Evolutionary conservation across 2,329 filamentous ascomycete genomes (phyloP).

Genomic region (Alternaria angustiovoidea): DNA sequence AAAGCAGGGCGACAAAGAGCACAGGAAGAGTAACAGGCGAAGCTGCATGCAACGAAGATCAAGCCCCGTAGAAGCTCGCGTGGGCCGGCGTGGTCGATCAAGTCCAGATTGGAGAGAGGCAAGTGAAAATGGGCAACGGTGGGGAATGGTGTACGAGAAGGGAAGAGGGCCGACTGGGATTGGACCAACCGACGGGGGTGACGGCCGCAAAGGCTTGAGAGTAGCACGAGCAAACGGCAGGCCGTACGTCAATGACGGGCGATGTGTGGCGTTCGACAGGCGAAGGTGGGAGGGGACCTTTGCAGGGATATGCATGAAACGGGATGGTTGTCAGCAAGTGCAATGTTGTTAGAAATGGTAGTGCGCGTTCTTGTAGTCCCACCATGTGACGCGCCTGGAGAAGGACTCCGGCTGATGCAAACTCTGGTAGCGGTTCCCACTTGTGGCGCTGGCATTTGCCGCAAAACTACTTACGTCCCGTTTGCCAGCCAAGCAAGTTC

Average conservation of each 20-base stretch:
- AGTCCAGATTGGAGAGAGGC: conserved; percentile 39
- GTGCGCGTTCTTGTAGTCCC: conserved; percentile 42
- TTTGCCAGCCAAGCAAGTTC: conserved; percentile 39
- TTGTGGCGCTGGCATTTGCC: conserved; percentile 46
- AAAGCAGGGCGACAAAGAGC: conserved; percentile 43
- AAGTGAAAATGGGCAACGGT: conserved; percentile 40
- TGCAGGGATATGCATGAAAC: conserved; percentile 49
- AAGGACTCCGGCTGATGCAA: conserved; percentile 39
- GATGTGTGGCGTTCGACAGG: conserved; percentile 48
- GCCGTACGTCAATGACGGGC: conserved; percentile 45
- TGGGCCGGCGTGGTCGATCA: conserved; percentile 46
- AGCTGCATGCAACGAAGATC: conserved; percentile 47
- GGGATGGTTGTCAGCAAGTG: conserved; percentile 43
- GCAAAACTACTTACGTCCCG: conserved; percentile 42
- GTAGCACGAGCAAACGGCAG: conserved; percentile 45
- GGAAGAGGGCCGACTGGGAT: conserved; percentile 46
- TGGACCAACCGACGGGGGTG: conserved; percentile 45
- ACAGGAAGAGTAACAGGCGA: conserved; percentile 39
- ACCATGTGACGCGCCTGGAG: conserved; percentile 47
- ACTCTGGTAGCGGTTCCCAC: conserved; percentile 44
- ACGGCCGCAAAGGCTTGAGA: conserved; percentile 40
- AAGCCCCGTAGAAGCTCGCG: conserved; percentile 46
- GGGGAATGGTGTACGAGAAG: conserved; percentile 48
- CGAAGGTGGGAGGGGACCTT: conserved; percentile 38
- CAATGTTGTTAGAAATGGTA: conserved; percentile 31